Base-by-base conservation (phyloP, 139 green algal genomes). In the Chlamydomonas sp. region DNA sequence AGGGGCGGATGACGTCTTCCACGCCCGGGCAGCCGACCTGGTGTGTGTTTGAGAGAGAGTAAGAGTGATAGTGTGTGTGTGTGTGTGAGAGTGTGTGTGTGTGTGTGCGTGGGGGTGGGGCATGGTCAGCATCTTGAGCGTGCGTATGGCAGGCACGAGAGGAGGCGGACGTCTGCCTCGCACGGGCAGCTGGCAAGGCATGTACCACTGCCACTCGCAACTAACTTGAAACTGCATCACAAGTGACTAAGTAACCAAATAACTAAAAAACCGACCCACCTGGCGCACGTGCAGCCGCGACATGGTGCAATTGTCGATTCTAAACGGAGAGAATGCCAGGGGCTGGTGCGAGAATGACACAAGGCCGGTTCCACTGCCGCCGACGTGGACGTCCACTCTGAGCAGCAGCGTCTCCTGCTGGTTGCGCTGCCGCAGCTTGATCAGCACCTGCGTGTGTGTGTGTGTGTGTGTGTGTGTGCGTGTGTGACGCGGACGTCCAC, bases 291-390 rank as follows among this genome's bases (percentile, higher is more conserved):
- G 80, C 35, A 96, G 76, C 34, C 67, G 81, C 66, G 89, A 78
- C 20, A 70, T 62, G 1, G 88, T 88, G 82, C 82, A 93, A 76
- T 96, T 96, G 70, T 96, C 90, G 22, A 96, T 76, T n/a, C 90
- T 77, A 61, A 68, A 68, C 13, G 30, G 30, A 34, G 60, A 68
- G 48, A 49, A 49, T 47, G 60, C 30, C 22, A 20, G 28, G 5
- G 13, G 10, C 30, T 68, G 60, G 34, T 49, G 60, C 8, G 60
- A 68, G 6, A 49, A 13, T 48, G 71, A 74, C 3, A 81, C 50
- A 30, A 75, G 58, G 61, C 86, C 65, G 3, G 76, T 71, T 10
- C 76, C 78, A 24, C 65, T 71, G 4, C 65, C 35, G 54, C 60
- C 31, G 13, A 30, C 48, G 60, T 47, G 34, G 8, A 49, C 34